A percentile compares a stretch with the other conserved stretches of the same genome.
These are phyloP conservation scores for Alternaria brassicicola DNA, from an alignment of 2,329 filamentous ascomycete genomes.

Conservation along the genomic window DNA sequence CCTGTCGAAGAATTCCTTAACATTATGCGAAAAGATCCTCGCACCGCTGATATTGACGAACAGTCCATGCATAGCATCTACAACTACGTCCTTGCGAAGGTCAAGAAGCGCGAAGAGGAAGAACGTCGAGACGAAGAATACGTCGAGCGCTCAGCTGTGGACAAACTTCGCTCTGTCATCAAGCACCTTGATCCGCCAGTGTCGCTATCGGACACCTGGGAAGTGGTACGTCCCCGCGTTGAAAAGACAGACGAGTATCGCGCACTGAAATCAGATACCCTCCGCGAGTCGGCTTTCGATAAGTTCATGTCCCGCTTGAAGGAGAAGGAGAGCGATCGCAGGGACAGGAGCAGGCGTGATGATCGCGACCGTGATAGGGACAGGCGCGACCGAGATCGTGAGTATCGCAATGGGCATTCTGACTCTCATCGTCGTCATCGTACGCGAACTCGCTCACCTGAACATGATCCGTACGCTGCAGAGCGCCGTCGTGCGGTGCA, in stretches of 20 bases:
- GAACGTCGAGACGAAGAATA: constrained; percentile 83
- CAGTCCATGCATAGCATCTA: constrained; percentile 83
- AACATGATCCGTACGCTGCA: constrained; percentile 91
- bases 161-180: constrained; percentile 82
- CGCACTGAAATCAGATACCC: constrained; percentile 80
- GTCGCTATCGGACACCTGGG: constrained; percentile 79
- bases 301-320: constrained; percentile 89
- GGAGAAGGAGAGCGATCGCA: constrained; percentile 78
- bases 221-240: constrained; percentile 80
- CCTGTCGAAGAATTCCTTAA: constrained; percentile 86
- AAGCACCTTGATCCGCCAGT: constrained; percentile 91
- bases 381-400: constrained; percentile 49
- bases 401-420: constrained; percentile 50
- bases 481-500: constrained; percentile 92
- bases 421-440: constrained; percentile 52
- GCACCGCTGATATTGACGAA: constrained; percentile 83
- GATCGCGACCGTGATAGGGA: constrained; percentile 54
- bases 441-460: constrained; percentile 83
- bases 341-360: constrained; percentile 47
- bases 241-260: constrained; percentile 84
- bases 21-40: constrained; percentile 82
- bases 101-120: constrained; percentile 79
- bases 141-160: constrained; percentile 81
- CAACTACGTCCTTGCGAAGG: constrained; percentile 86
- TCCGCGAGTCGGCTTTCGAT: constrained; percentile 83